Evolutionary conservation across 148 eudicot species (phyloP).

Genomic region (Talinum fruticosum): DNA sequence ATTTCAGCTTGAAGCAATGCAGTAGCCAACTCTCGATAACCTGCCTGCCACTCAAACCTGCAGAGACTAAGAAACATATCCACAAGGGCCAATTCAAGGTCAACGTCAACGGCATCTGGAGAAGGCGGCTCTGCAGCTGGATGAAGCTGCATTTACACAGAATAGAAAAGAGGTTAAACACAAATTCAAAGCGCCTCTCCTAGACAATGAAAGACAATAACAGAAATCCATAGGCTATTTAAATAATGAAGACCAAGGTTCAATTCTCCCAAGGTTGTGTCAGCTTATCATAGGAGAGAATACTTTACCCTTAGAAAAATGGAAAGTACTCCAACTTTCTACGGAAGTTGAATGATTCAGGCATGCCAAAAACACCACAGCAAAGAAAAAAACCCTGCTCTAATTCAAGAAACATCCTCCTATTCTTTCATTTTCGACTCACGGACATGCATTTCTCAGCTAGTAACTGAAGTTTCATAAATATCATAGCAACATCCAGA

Average conservation of each 20-base stretch:
- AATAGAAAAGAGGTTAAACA: background rate
- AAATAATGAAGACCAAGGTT: background rate
- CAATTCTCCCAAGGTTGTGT: no score
- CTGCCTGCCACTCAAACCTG: conserved; percentile 97
- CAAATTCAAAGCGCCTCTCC: background rate
- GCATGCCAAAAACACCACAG: background rate
- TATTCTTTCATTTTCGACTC: no score
- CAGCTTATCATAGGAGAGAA: no score
- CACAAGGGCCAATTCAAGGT: conserved; percentile 73
- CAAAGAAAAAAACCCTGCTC: background rate
- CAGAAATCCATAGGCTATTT: background rate
- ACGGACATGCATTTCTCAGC: no score
- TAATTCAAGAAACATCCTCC: no score
- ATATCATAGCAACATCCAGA: no score
- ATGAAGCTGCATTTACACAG: conserved; percentile 45
- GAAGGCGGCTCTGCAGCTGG: conserved; percentile 34
- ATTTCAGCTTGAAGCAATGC: conserved; percentile 92
- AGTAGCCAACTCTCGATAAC: conserved; percentile 94
- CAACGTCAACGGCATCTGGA: conserved; percentile 40
- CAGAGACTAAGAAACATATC: conserved; percentile 78
- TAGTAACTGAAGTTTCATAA: no score
- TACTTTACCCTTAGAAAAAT: no score
- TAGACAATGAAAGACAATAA: background rate
- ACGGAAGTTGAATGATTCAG: background rate
- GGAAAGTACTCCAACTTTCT: no score